Evolutionary conservation across 2,329 filamentous ascomycete species (phyloP), one percentile per base, ranked within the genome.

Genomic region (Colletotrichum nymphaeae): DNA sequence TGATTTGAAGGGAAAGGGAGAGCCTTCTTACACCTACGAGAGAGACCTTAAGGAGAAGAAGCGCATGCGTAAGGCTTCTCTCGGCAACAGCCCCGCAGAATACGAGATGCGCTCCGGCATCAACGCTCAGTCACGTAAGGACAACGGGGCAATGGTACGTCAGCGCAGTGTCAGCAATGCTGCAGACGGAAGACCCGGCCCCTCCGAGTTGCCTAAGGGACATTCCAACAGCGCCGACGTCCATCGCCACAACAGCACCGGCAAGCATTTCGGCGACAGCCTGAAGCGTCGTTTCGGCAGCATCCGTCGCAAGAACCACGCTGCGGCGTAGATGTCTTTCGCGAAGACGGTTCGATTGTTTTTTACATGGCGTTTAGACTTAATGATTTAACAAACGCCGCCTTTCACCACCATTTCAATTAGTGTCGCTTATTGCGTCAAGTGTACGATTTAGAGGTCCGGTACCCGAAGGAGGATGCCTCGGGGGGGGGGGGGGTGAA

Each of bases 1-100:
- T 57, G 94, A 97, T 78, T 87, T 94, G 75, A 95, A 96, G 82
- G 94, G 94, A 78, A 95, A 97, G 83, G 93, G 93, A 57, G 93
- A 96, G 79, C 93, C 94, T 2, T 91, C 89, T 2, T 97, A 89
- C 83, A 90, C 91, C 8, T 87, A 93, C 42, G 94, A 96, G 77
- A 89, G 89, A 75, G 89, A 90, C 1, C 83, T 92, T 26, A 93
- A 93, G 80, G 88, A 89, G 30, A 87, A 90, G 79, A 89, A 88
- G 78, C 74, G 72, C 30, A 67, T 79, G 76, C 79, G 79, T 69
- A 78, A 78, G 52, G 68, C 72, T 14, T 74, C 72, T 24, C 58
- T 68, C 3, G 75, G 77, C 14, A 79, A 82, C 22, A 78, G 81
- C 24, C 75, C 79, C 19, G 79, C 80, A 49, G 83, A 81, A 9